Conservation (phyloP, 139 green algal species). For the Picochlorum costavermella region DNA sequence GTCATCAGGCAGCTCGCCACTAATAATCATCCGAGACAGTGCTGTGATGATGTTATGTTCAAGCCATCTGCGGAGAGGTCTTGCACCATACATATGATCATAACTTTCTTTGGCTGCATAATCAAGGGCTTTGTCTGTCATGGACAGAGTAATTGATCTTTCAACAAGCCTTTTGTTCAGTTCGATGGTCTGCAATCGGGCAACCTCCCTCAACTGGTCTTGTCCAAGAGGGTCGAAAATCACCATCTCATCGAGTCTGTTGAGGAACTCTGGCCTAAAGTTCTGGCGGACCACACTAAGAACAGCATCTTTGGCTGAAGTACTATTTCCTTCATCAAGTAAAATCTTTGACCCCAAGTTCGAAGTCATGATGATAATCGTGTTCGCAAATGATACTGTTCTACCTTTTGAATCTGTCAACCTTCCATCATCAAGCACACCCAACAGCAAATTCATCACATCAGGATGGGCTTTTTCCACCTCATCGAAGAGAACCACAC, state of each 20-base stretch:
- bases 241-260: conserved; percentile 82
- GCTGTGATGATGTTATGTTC: conserved; percentile 62
- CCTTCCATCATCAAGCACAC: conserved; percentile 77
- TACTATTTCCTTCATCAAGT: conserved; percentile 22
- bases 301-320: conserved; percentile 19
- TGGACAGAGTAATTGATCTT: conserved; percentile 46
- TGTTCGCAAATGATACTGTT: conserved; percentile 88
- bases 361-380: conserved; percentile 90
- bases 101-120: conserved; percentile 34
- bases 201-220: conserved; percentile 59
- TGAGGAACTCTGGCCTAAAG: conserved; percentile 82
- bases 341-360: conserved; percentile 76
- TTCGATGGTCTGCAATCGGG: conserved; percentile 54
- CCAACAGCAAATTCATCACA: conserved; percentile 83
- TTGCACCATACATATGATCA: conserved; percentile 55
- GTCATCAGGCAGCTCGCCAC: conserved; percentile 45
- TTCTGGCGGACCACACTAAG: conserved; percentile 22
- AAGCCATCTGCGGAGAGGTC: conserved; percentile 68
- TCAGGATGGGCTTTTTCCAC: conserved; percentile 65
- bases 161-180: conserved; percentile 53
- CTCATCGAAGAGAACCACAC: conserved; percentile 77
- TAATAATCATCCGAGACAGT: conserved; percentile 57
- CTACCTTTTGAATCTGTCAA: conserved; percentile 77
- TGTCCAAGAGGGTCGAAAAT: conserved; percentile 71
- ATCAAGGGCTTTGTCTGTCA: conserved; percentile 48